Base-by-base conservation (phyloP, 768 basidiomycete genomes). In the Cystobasidium ongulense region DNA sequence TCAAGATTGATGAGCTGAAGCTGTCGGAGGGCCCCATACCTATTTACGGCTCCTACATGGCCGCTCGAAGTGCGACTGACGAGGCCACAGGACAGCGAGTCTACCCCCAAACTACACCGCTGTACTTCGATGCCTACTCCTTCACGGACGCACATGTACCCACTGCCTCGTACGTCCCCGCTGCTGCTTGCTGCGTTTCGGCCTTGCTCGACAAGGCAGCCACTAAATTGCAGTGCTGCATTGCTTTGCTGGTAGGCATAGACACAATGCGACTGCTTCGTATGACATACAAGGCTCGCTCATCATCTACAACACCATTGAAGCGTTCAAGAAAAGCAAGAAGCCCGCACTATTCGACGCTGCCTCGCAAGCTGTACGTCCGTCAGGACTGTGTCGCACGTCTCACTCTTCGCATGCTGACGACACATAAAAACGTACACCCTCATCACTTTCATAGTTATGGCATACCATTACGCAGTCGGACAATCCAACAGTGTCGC, bases 221-320 rank as follows among this genome's bases (percentile, higher is more conserved):
- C n/a, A n/a, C n/a, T n/a, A n/a, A n/a, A n/a, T n/a, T n/a, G n/a
- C n/a, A 1, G 41, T 15, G 29, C 35, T 35, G 29, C 38, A 21
- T 33, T 25, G 33, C 10, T 17, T 11, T 70, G 35, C 63, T 27
- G 62, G 33, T 8, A 10, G 21, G 27, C 39, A 8, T 18, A 7
- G 31, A 18, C 36, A 18, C 36, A 53, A 1, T 31, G 5, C 4
- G 7, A 39, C 50, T 63, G 17, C 68, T 46, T 15, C 83, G 87
- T 71, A 53, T 53, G 68, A 81, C 0, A 85, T 87, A 0, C 80
- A 78, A 2, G 96, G 95, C 43, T 83, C 84, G 11, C 84, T 96
- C 78, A 93, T 91, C 85, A 98, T 97, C 81, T 97, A 87, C 83
- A 99, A 98, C 80, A 97, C 95, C 10, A 90, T 98, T 77, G 93